Evolutionary conservation across 108 stramenopile genomes (phyloP), one percentile per base, ranked within the genome.

Genomic region (Pseudonitzschia pungens): DNA sequence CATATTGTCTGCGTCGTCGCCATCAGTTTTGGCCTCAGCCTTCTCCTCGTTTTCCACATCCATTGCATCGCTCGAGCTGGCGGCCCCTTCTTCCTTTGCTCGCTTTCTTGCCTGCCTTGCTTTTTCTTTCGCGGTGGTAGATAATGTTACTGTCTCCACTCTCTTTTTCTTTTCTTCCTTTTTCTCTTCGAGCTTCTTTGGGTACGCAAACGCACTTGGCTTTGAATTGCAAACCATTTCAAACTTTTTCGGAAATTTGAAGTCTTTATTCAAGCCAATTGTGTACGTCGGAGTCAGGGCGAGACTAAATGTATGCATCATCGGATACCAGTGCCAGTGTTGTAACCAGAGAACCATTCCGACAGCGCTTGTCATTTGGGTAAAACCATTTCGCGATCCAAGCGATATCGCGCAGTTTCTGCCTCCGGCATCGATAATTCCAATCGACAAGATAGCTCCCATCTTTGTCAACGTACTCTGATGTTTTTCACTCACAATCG

Each of bases 251-350:
- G 98, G 98, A 73, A 96, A 95, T 65, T 97, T 95, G 67, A 99
- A 94, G 78, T 98, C 87, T 78, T 84, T 85, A 82, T 98, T 98
- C 43, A 99, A 79, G 9, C 97, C 99, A 73, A 98, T 92, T n/a
- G 96, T 89, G 36, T 86, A 83, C 1, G 97, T 98, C 29, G 99
- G 99, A 0, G 96, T 96, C 32, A 99, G 76, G 10, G 98, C 92
- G 10, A 99, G 87, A 57, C 95, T 90, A 31, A 99, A 84, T 87
- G 97, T 96, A 80, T 98, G 97, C 91, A 97, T 91, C 84, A 98
- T 89, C 20, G 99, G 99, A 74, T 95, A 98, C 99, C 99, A 99
- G 72, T 99, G 98, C 99, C 99, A 99, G 77, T 99, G 94, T 76
- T 99, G 99, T 53, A 94, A 73, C 95, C 96, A 99, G 29, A 99